Evolutionary conservation across 768 basidiomycete species (phyloP).

Genomic region (Rhodotorula babjevae): DNA sequence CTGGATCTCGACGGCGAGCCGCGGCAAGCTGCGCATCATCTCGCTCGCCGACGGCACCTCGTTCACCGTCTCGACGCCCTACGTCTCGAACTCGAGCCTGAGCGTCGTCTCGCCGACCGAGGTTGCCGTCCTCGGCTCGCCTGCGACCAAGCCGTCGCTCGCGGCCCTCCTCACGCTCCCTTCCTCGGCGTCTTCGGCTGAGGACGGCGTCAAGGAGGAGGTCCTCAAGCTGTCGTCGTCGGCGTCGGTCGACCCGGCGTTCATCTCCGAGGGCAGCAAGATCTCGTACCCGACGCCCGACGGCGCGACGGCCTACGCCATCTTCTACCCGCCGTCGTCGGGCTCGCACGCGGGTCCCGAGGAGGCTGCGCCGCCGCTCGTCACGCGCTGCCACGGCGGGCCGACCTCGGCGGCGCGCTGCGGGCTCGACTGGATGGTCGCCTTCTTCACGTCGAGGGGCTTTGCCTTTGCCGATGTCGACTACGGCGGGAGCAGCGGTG

Average conservation of each 20-base stretch:
- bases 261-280: conserved; percentile 18
- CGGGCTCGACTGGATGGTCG: conserved; percentile 55
- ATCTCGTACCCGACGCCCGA: conserved; percentile 22
- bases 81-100: conserved; percentile 14
- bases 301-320: conserved; percentile 48
- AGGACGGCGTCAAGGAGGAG: not conserved
- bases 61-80: conserved; percentile 8
- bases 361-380: conserved; percentile 63
- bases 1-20: conserved; percentile 21
- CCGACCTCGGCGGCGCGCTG: conserved; percentile 57
- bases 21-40: conserved; percentile 18
- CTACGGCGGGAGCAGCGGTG: conserved; percentile 1
- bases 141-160: conserved; percentile 8
- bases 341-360: conserved; percentile 56
- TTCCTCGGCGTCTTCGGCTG: not conserved
- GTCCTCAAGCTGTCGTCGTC: conserved; percentile 21
- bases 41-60: conserved; percentile 10
- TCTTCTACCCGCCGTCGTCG: conserved; percentile 66
- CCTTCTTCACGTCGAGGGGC: conserved; percentile 60
- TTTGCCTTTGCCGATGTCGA: conserved; percentile 64
- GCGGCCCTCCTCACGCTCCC: conserved; percentile 21
- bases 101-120: conserved; percentile 11
- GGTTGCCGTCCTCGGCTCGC: conserved; percentile 14
- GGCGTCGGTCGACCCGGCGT: conserved; percentile 25
- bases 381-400: conserved; percentile 66